A percentile compares a stretch with the other conserved stretches of the same genome.
Evolutionary conservation across 1,284 basidiomycete species (phyloP).

Genomic region (Fomes fomentarius): DNA sequence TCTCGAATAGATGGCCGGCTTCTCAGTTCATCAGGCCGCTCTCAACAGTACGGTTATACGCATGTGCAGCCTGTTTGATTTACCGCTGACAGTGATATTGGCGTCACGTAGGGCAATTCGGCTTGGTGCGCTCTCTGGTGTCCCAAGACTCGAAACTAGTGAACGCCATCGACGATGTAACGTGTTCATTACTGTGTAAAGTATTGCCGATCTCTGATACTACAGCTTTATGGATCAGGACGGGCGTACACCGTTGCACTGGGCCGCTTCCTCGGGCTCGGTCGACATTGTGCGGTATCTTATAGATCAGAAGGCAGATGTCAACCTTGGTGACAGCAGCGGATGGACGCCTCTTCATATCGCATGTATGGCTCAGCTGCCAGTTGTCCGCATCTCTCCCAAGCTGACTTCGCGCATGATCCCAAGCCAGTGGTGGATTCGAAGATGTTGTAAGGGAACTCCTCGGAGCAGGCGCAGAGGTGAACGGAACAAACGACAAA

Average conservation of each 20-base stretch:
- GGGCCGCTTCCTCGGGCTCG: slow-evolving; percentile 81
- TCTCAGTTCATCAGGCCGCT: slow-evolving; percentile 17
- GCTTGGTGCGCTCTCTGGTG: slow-evolving; percentile 72
- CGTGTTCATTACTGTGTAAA: not conserved
- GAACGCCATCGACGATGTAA: slow-evolving; percentile 72
- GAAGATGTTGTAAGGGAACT: slow-evolving; percentile 80
- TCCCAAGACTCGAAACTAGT: slow-evolving; percentile 69
- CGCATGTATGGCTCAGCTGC: slow-evolving; percentile 57
- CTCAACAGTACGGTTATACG: slow-evolving; percentile 11
- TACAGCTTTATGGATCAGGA: slow-evolving; percentile 54
- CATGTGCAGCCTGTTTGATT: not conserved
- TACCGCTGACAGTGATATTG: not conserved
- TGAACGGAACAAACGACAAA: slow-evolving; percentile 83
- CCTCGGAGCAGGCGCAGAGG: slow-evolving; percentile 83
- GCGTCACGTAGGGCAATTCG: slow-evolving; percentile 65
- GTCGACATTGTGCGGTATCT: slow-evolving; percentile 75
- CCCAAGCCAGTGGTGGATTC: slow-evolving; percentile 79
- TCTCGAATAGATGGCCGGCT: slow-evolving; percentile 6
- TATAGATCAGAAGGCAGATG: slow-evolving; percentile 71
- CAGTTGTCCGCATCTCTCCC: not conserved
- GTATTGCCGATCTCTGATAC: not conserved
- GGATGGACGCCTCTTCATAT: slow-evolving; percentile 91
- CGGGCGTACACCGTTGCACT: slow-evolving; percentile 87
- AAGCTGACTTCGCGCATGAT: not conserved
- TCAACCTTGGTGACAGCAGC: slow-evolving; percentile 72